Conservation (phyloP, 2,329 filamentous ascomycete genomes). For the Aspergillus intermedius region DNA sequence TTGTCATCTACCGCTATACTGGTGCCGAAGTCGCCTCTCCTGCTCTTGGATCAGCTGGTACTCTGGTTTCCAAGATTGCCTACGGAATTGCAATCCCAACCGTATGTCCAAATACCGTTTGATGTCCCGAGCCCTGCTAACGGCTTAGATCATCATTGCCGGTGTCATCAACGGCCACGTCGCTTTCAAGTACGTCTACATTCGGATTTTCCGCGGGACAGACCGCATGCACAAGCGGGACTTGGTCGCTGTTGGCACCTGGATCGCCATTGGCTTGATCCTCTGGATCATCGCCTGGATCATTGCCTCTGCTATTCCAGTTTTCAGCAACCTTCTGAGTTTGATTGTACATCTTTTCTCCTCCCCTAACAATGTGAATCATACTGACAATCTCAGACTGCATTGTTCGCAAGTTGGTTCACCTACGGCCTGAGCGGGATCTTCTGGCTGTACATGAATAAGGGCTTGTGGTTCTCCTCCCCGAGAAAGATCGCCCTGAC, state of each 20-base stretch:
- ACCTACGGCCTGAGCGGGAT: slow-evolving; percentile 41
- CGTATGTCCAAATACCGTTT: slow-evolving; percentile 15
- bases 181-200: slow-evolving; percentile 60
- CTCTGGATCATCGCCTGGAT: slow-evolving; percentile 60
- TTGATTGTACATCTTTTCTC: slow-evolving; percentile 42
- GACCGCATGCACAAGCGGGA: slow-evolving; percentile 50
- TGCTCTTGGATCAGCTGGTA: slow-evolving; percentile 57
- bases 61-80: slow-evolving; percentile 55
- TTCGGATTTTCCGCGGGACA: slow-evolving; percentile 56
- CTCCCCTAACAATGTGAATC: neutral
- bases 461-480: slow-evolving; percentile 25
- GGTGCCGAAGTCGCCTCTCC: slow-evolving; percentile 58
- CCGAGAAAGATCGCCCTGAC: slow-evolving; percentile 25
- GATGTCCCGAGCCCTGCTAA: neutral
- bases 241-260: slow-evolving; percentile 47
- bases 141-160: slow-evolving; percentile 54
- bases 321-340: slow-evolving; percentile 61
- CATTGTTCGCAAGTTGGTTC: slow-evolving; percentile 63
- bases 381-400: slow-evolving; percentile 25
- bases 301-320: slow-evolving; percentile 63
- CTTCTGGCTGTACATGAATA: slow-evolving; percentile 34
- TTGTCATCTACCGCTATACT: slow-evolving; percentile 62
- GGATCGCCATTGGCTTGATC: slow-evolving; percentile 51
- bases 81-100: slow-evolving; percentile 65
- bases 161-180: slow-evolving; percentile 66